Evolutionary conservation across 345 rosid genomes (phyloP).

Genomic region (Melaleuca alternifolia): DNA sequence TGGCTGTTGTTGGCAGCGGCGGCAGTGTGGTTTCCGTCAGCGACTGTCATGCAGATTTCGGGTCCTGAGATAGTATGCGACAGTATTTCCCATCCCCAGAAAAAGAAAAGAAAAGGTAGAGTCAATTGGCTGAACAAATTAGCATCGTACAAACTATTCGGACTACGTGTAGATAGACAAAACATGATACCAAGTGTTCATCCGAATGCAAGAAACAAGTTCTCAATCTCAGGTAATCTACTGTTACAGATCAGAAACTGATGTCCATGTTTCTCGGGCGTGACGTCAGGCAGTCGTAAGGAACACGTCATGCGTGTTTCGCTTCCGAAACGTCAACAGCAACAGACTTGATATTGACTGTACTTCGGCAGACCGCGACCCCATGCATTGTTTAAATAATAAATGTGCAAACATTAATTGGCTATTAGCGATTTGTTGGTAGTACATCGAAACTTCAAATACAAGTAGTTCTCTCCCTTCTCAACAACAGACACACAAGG

Average conservation of each 20-base stretch:
- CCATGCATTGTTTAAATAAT: not conserved
- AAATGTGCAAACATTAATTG: not conserved
- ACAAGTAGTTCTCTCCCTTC: not conserved
- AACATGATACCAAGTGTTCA: not conserved
- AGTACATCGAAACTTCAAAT: not conserved
- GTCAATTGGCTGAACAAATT: not conserved
- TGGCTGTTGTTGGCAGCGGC: not conserved
- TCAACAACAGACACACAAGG: not conserved
- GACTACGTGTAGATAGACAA: not conserved
- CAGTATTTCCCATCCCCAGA: not conserved
- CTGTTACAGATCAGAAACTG: not conserved
- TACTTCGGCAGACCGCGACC: not conserved
- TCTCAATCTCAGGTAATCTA: not conserved
- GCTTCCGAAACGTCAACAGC: not conserved
- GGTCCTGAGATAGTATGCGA: not conserved
- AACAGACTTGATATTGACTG: not conserved
- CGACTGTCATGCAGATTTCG: conserved; percentile 26
- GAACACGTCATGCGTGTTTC: not conserved
- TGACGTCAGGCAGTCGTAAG: not conserved
- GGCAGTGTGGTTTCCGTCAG: conserved; percentile 11
- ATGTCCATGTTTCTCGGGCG: not conserved
- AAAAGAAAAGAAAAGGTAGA: not conserved
- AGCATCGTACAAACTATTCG: not conserved
- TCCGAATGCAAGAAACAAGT: not conserved
- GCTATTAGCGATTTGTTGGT: not conserved